Conservation (phyloP, 352 stramenopile species). For the Phytopythium ostracodes region DNA sequence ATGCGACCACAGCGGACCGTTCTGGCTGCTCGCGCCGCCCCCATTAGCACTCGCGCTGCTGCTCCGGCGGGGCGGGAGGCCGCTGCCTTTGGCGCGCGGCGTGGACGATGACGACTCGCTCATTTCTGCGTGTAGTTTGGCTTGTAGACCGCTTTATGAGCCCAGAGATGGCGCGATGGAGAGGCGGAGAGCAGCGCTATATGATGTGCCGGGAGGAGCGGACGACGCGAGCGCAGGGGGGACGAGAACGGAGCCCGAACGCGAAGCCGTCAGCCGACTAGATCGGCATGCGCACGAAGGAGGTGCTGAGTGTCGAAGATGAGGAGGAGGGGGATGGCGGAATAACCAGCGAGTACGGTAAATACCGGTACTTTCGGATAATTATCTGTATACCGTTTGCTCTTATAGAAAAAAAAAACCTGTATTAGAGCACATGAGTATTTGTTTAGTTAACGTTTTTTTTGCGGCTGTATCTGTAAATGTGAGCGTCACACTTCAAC, state of each 20-base stretch:
- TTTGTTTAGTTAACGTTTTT: too few relatives aligned
- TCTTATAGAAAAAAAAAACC: too few relatives aligned
- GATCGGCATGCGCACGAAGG: neutral
- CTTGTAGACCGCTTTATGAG: neutral
- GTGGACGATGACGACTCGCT: conserved; percentile 6
- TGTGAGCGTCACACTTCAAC: too few relatives aligned
- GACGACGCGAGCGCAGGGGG: neutral
- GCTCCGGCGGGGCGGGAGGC: conserved; percentile 2
- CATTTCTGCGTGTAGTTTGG: neutral
- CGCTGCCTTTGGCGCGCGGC: neutral
- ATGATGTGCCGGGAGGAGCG: neutral
- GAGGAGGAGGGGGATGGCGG: neutral
- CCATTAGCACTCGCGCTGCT: neutral
- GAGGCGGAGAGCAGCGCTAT: neutral
- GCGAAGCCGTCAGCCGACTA: neutral
- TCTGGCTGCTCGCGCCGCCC: neutral
- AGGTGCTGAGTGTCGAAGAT: neutral
- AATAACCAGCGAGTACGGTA: too few relatives aligned
- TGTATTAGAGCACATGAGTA: too few relatives aligned
- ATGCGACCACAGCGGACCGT: conserved; percentile 48
- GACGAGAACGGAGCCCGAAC: neutral
- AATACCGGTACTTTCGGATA: too few relatives aligned
- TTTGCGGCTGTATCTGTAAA: too few relatives aligned
- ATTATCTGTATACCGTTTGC: too few relatives aligned
- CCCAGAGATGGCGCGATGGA: neutral